A percentile compares a stretch with the other conserved stretches of the same genome.
Evolutionary conservation across 345 rosid genomes (phyloP).

Genomic region (Isatis tinctoria): DNA sequence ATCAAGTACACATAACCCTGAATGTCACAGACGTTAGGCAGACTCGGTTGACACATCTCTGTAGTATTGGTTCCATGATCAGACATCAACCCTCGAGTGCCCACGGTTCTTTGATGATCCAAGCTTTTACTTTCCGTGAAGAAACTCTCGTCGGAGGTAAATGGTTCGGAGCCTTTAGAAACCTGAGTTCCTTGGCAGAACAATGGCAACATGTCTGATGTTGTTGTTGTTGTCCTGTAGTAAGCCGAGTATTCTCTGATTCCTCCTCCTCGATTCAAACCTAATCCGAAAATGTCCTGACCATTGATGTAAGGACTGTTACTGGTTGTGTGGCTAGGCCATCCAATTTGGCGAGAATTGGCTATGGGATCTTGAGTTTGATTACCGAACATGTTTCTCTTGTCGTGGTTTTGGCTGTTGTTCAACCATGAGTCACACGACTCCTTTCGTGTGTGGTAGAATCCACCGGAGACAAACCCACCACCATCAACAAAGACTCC

Average conservation of each 20-base stretch:
- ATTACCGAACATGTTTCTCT: constrained; percentile 16
- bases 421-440: constrained; percentile 7
- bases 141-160: constrained; percentile 31
- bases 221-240: background rate
- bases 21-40: constrained; percentile 35
- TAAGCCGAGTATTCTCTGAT: background rate
- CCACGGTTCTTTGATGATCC: constrained; percentile 17
- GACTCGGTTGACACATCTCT: constrained; percentile 7
- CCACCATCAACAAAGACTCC: background rate
- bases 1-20: constrained; percentile 40
- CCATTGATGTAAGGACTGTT: constrained; percentile 7
- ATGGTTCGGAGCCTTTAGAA: constrained; percentile 25
- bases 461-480: constrained; percentile 6
- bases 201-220: constrained; percentile 14
- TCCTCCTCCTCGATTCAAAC: constrained; percentile 4
- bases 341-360: constrained; percentile 3
- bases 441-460: background rate
- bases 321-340: constrained; percentile 21
- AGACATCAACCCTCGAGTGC: background rate
- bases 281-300: background rate
- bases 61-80: constrained; percentile 3
- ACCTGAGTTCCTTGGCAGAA: constrained; percentile 20
- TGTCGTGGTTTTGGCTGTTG: background rate
- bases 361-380: constrained; percentile 9
- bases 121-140: constrained; percentile 25